Base-by-base conservation (phyloP, 2,329 filamentous ascomycete genomes). In the Rhinocladiella similis region DNA sequence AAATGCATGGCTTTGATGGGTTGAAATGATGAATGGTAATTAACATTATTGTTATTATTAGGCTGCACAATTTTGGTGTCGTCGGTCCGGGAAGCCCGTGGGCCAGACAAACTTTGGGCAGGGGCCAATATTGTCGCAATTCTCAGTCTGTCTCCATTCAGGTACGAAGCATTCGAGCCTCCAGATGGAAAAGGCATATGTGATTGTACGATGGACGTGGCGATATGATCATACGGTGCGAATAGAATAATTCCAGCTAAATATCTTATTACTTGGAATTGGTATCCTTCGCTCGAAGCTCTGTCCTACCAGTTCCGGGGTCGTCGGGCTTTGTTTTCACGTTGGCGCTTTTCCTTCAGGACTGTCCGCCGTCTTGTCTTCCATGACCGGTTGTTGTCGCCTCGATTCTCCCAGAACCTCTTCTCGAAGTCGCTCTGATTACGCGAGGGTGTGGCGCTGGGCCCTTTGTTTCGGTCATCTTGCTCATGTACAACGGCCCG, bases 281-380 rank as follows among this genome's bases (percentile, higher is more conserved):
- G 5, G 10, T 4, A 33, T 10, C 29, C 10, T 33, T 33, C 29
- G 29, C 25, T 20, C n/a, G 14, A 18, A n/a, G 47, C 14, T 38
- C 14, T 13, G 25, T 12, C 12, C 29, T 55, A 64, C 62, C 62
- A 64, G 36, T 60, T 62, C 55, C 57, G 59, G 20, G 60, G 63
- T 41, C 59, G 53, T 33, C 53, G 49, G 27, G 56, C 77, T 66
- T 78, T 77, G 66, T 86, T 86, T 67, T 85, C 83, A 61, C 77
- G 76, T 69, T 84, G 80, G 63, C 84, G 72, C 67, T 83, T 79
- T 57, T 80, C 76, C 73, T 87, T 87, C 57, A 82, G 75, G 46
- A 79, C 81, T 59, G 86, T 83, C 52, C 83, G 72, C 57, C 83
- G 73, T 61, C 81, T 72, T 71, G 79, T 82, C 65, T 79, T 80